Conservation (phyloP, 1,284 basidiomycete genomes). For the Agroathelia rolfsii region DNA sequence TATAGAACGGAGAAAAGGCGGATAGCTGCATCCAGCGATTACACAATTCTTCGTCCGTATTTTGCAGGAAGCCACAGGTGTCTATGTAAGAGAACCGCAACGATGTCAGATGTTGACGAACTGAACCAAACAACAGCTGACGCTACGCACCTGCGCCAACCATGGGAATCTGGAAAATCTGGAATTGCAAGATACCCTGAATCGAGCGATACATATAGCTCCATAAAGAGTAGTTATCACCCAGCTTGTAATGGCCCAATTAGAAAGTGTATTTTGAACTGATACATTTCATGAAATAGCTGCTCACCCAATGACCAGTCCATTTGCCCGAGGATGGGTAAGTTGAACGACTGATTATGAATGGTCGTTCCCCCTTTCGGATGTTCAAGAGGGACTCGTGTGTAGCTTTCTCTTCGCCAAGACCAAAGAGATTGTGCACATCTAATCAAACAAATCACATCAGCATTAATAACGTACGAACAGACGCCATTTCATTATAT, state of each 20-base stretch:
- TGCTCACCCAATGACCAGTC: too few species aligned
- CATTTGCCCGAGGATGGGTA: too few species aligned
- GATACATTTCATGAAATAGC: too few species aligned
- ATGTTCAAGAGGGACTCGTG: constrained; percentile 23
- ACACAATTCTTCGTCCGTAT: constrained; percentile 56
- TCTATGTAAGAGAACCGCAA: constrained; percentile 1
- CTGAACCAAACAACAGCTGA: constrained; percentile 57
- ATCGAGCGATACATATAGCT: constrained; percentile 53
- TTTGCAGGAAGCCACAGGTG: too few species aligned
- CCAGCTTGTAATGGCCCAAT: too few species aligned
- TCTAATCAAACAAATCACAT: too few species aligned
- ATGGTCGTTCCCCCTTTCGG: constrained; percentile 27
- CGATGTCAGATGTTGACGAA: constrained; percentile 4
- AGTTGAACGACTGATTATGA: constrained; percentile 32
- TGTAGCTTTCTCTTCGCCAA: constrained; percentile 28
- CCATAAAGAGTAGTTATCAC: constrained; percentile 53
- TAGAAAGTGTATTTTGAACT: too few species aligned
- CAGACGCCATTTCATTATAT: too few species aligned
- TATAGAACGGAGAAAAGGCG: constrained; percentile 65
- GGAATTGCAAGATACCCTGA: constrained; percentile 53
- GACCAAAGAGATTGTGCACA: constrained; percentile 32
- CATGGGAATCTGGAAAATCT: constrained; percentile 60
- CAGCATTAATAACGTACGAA: too few species aligned
- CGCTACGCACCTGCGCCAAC: constrained; percentile 61
- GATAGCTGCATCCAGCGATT: constrained; percentile 62